phyloP scores from a whole-genome alignment of 306 rosid species.

The Fagus sylvatica region DNA sequence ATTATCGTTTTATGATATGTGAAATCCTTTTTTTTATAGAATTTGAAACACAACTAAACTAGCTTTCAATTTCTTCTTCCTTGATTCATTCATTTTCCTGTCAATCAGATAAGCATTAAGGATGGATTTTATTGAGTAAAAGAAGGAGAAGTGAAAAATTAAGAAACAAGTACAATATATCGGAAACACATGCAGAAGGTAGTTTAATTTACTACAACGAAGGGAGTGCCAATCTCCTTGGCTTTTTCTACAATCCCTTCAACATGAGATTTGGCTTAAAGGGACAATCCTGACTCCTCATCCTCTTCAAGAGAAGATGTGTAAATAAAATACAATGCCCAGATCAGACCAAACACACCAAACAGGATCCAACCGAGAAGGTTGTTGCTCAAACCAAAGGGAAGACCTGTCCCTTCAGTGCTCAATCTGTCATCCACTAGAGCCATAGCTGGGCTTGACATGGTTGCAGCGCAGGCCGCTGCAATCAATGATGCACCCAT shows the following conservation, averaged over 20 bases:
- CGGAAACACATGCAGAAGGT: slow-evolving; percentile 25
- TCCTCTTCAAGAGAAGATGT: slow-evolving; percentile 78
- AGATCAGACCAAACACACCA: slow-evolving; percentile 72
- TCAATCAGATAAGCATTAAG: background rate
- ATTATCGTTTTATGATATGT: too few species aligned
- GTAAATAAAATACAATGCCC: slow-evolving; percentile 63
- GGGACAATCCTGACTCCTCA: slow-evolving; percentile 93
- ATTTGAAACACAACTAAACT: too few species aligned
- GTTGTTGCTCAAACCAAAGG: slow-evolving; percentile 94
- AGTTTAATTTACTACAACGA: slow-evolving; percentile 30
- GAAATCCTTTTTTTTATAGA: too few species aligned
- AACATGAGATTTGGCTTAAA: slow-evolving; percentile 27
- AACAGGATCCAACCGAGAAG: slow-evolving; percentile 81
- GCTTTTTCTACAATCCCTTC: slow-evolving; percentile 38
- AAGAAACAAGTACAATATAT: background rate
- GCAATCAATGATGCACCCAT: slow-evolving; percentile 67
- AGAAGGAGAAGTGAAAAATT: background rate
- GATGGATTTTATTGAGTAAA: background rate
- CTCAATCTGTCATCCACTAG: slow-evolving; percentile 87
- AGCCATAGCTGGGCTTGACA: slow-evolving; percentile 87
- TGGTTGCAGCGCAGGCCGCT: slow-evolving; percentile 55
- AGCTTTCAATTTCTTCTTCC: too few species aligned
- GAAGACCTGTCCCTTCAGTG: slow-evolving; percentile 99
- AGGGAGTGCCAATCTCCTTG: slow-evolving; percentile 18
- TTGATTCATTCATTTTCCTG: too few species aligned